phyloP scores from a whole-genome alignment of 2,329 filamentous ascomycete species.

The Ceratocystis albifundus region DNA sequence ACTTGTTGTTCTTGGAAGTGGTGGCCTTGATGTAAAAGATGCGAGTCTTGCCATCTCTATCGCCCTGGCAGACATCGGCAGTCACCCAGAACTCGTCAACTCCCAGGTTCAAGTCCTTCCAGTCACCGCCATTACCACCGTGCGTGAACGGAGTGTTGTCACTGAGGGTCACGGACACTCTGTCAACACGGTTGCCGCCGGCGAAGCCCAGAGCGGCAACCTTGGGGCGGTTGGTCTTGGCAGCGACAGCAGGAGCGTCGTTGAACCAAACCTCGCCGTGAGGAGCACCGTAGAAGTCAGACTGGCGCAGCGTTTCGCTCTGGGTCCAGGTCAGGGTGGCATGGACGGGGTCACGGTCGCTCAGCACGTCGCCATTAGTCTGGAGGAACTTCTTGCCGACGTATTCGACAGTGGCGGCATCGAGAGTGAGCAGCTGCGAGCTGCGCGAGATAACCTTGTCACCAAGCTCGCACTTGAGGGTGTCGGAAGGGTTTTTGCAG shows the following conservation, averaged over 20 bases:
- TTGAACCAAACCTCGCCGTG: slow-evolving; percentile 42
- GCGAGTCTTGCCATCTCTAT: slow-evolving; percentile 37
- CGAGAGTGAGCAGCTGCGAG: slow-evolving; percentile 26
- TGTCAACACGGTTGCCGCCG: slow-evolving; percentile 41
- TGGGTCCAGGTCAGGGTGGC: slow-evolving; percentile 40
- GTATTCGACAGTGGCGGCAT: slow-evolving; percentile 43
- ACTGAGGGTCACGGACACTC: slow-evolving; percentile 37
- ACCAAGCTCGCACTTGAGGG: too few relatives aligned
- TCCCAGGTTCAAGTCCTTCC: slow-evolving; percentile 34
- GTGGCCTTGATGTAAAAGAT: slow-evolving; percentile 45
- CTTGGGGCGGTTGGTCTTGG: slow-evolving; percentile 29
- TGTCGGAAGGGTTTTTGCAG: too few relatives aligned
- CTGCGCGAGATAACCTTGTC: too few relatives aligned
- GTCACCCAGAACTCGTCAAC: slow-evolving; percentile 39
- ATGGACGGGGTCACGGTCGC: slow-evolving; percentile 53
- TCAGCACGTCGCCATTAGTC: slow-evolving; percentile 43
- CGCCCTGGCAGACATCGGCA: slow-evolving; percentile 41
- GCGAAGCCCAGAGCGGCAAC: slow-evolving; percentile 35
- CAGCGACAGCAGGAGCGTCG: slow-evolving; percentile 36
- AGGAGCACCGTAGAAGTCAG: too few relatives aligned
- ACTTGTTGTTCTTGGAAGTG: slow-evolving; percentile 39
- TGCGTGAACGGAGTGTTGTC: slow-evolving; percentile 41
- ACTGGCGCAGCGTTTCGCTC: too few relatives aligned
- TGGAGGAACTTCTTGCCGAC: slow-evolving; percentile 46
- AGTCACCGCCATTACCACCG: slow-evolving; percentile 43